Percentiles rank a stretch among this genome's conserved stretches.
Evolutionary conservation across 2,329 filamentous ascomycete genomes (phyloP).

Genomic region (Coleophoma cylindrospora): DNA sequence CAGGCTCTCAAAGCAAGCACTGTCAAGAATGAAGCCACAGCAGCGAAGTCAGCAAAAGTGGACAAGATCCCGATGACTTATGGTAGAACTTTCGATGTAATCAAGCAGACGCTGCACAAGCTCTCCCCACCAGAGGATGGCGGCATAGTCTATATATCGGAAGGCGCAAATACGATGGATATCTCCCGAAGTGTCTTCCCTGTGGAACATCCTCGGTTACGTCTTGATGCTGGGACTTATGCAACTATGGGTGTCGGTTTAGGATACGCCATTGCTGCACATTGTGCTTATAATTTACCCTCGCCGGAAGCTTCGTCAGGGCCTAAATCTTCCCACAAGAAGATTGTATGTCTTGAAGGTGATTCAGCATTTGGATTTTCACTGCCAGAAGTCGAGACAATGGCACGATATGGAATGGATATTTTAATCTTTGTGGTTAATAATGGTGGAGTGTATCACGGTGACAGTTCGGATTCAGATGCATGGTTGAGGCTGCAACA

Average conservation of each 20-base stretch:
- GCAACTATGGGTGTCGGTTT: slow-evolving; percentile 56
- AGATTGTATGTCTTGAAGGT: slow-evolving; percentile 50
- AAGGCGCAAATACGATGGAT: slow-evolving; percentile 58
- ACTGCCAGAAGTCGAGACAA: slow-evolving; percentile 50
- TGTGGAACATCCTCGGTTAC: slow-evolving; percentile 46
- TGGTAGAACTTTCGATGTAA: slow-evolving; percentile 44
- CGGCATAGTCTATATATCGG: slow-evolving; percentile 48
- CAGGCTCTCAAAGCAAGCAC: slow-evolving; percentile 28
- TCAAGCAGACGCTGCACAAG: slow-evolving; percentile 41
- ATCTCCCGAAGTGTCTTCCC: slow-evolving; percentile 50
- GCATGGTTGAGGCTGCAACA: slow-evolving; percentile 38
- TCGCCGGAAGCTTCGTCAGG: slow-evolving; percentile 26
- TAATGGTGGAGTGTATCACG: slow-evolving; percentile 46
- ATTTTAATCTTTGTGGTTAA: slow-evolving; percentile 51
- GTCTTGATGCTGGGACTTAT: slow-evolving; percentile 52
- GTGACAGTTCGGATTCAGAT: slow-evolving; percentile 31
- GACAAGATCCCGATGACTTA: slow-evolving; percentile 41
- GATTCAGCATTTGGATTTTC: slow-evolving; percentile 52
- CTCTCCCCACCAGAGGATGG: slow-evolving; percentile 39
- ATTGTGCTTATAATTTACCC: slow-evolving; percentile 46
- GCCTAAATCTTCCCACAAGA: slow-evolving; percentile 30
- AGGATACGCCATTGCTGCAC: slow-evolving; percentile 51
- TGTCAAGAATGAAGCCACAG: slow-evolving; percentile 40
- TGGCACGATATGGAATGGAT: slow-evolving; percentile 48
- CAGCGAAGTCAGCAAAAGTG: slow-evolving; percentile 34